Evolutionary conservation across 805 yeast genomes (phyloP), one percentile per base, ranked within the genome.

Genomic region (Kodamaea nitidulidarum): DNA sequence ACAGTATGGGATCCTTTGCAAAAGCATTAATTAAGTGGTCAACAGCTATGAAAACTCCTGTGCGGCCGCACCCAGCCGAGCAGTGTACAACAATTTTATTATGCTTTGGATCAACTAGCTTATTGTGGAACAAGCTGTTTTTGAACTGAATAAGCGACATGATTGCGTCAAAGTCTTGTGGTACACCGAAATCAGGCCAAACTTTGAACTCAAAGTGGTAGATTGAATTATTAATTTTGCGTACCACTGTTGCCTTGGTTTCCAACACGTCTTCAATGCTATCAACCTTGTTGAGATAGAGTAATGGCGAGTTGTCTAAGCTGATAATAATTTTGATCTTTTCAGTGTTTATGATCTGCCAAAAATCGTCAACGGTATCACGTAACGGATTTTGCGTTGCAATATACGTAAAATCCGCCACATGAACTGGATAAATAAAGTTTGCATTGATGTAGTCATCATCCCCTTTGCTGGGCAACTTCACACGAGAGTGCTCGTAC

Each of bases 141-240:
- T 68, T 70, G 35, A 55, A 43, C 3, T 53, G 42, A 28, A 68
- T 65, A 42, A 70, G 52, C 5, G 54, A 45, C 10, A 70, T 33
- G 22, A 70, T 52, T 1, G 63, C 52, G 7, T 51, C 48, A 28
- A 61, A 55, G 16, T 59, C 46, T 4, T 49, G 45, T 0, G 76
- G 75, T 1, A 67, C 63, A 3, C 73, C 74, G 43, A 69, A 70
- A 48, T 70, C 76, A 0, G 76, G 75, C 76, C 75, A 70, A n/a
- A 55, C 56, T 16, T 55, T 55, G 46, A 55, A 69, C 30, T 67
- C 71, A 35, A 70, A 57, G 43, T 69, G 75, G 41, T 56, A 61
- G 7, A 70, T 56, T 4, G 42, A 42, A 32, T 40, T 39, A 29
- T 42, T 37, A 26, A 44, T 42, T 25, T 38, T 44, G 24, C 48